Base-by-base conservation (phyloP, 345 rosid species). In the Streptanthus diversifolius region DNA sequence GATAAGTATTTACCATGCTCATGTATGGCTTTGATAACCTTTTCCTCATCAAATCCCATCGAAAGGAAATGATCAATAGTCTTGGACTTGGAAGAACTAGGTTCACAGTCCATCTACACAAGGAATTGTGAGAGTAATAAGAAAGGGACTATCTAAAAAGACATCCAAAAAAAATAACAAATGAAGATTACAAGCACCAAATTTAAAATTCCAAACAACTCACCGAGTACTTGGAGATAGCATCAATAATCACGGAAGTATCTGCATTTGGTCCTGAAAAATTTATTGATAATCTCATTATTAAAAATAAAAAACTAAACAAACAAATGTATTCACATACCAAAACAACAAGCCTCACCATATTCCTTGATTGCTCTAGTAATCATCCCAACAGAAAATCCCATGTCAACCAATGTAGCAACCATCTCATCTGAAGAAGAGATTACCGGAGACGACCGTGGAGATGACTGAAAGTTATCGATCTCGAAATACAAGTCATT, bases 41-140 rank as follows among this genome's bases (percentile, higher is more conserved):
- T 70, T 52, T 88, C 80, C 44, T 81, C 87, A 9, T 85, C 55
- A 69, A 87, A 91, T 13, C 97, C 98, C 98, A 89, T 90, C 5
- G 79, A 84, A 24, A 86, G 73, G 70, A 90, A 92, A 53, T 85
- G 82, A 80, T 82, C 82, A 11, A 77, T 77, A 58, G 79, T 19
- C 71, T 84, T 89, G 53, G 91, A 57, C 58, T 75, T 80, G 37
- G 88, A 83, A 12, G 90, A 86, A 68, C 89, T 76, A 52, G 81
- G 82, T 22, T 79, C 79, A 1, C 76, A 76, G 69, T 76, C 71
- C 58, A 82, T 88, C 99, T 91, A 63, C 33, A 80, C 57, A 60
- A 61, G 29, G 40, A 62, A 10, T 36, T 18, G 54, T 5, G 21
- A 36, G 5, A 53, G 18, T 0, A 10, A 49, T 29, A 60, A 49